These are phyloP conservation scores for Fusarium sororula DNA, from an alignment of 2,329 filamentous ascomycete genomes.

Conservation along the genomic window DNA sequence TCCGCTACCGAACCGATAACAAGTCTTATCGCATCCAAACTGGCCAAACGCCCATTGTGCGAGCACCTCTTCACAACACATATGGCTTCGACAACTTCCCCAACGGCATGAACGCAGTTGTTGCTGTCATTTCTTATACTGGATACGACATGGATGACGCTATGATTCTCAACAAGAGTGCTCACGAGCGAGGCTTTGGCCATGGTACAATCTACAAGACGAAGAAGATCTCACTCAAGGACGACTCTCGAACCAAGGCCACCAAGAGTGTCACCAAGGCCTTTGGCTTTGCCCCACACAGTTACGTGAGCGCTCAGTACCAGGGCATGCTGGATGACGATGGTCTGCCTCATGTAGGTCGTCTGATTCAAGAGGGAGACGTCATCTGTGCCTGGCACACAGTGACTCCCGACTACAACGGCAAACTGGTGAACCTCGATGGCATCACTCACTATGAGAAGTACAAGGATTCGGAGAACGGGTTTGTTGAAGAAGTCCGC, in stretches of 20 bases:
- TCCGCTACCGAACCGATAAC: slow-evolving; percentile 92
- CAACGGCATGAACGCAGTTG: slow-evolving; percentile 93
- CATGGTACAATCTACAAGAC: slow-evolving; percentile 98
- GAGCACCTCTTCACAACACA: slow-evolving; percentile 90
- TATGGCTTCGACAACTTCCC: slow-evolving; percentile 99
- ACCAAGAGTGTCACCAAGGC: slow-evolving; percentile 78
- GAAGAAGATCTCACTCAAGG: slow-evolving; percentile 87
- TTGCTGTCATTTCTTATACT: slow-evolving; percentile 98
- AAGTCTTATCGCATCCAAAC: slow-evolving; percentile 95
- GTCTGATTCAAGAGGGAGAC: slow-evolving; percentile 80
- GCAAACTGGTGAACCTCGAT: slow-evolving; percentile 85
- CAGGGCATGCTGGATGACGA: slow-evolving; percentile 84
- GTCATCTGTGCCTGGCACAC: slow-evolving; percentile 90
- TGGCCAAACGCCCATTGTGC: slow-evolving; percentile 92
- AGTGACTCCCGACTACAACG: slow-evolving; percentile 81
- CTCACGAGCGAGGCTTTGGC: slow-evolving; percentile 94
- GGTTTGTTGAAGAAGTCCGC: slow-evolving; percentile 91
- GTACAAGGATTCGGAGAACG: slow-evolving; percentile 92
- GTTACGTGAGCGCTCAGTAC: slow-evolving; percentile 74
- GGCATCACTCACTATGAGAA: slow-evolving; percentile 87
- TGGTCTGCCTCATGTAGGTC: slow-evolving; percentile 83
- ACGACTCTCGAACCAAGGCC: slow-evolving; percentile 75
- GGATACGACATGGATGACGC: slow-evolving; percentile 99
- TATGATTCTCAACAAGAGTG: slow-evolving; percentile 98
- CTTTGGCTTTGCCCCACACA: slow-evolving; percentile 88